Evolutionary conservation across 2,329 filamentous ascomycete species (phyloP).

Genomic region (Pestalotiopsis sp.): DNA sequence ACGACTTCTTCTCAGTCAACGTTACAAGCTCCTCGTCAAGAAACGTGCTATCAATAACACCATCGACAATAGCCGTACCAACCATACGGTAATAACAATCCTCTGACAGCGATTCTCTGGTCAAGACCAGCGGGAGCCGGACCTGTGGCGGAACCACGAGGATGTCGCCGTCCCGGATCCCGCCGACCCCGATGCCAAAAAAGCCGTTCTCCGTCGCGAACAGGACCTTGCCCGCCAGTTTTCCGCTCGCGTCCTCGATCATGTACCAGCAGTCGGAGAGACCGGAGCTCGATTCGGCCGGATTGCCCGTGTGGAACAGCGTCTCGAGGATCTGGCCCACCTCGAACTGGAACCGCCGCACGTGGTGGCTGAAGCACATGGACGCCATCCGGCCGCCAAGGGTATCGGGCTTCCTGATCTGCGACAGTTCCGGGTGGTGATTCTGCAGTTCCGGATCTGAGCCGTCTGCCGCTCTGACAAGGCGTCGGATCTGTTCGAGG

Average conservation of each 20-base stretch:
- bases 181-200: not conserved
- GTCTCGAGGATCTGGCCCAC: not conserved
- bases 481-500: not conserved
- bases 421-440: not conserved
- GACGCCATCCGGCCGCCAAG: not conserved
- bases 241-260: not conserved
- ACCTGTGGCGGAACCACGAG: not conserved
- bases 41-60: not conserved
- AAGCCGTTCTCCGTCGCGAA: not conserved
- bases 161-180: not conserved
- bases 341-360: not conserved
- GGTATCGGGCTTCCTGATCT: not conserved
- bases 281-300: not conserved
- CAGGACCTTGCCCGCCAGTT: not conserved
- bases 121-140: not conserved
- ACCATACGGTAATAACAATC: not conserved
- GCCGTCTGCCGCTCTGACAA: not conserved
- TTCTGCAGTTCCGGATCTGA: not conserved
- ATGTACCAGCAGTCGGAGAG: not conserved
- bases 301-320: not conserved
- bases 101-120: not conserved
- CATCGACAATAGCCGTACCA: not conserved
- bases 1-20: accelerated
- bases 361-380: not conserved
- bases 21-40: not conserved